A percentile compares a stretch with the other conserved stretches of the same genome.
phyloP scores from a whole-genome alignment of 1,139 yeast species.

The Hansenula lynferdii region DNA sequence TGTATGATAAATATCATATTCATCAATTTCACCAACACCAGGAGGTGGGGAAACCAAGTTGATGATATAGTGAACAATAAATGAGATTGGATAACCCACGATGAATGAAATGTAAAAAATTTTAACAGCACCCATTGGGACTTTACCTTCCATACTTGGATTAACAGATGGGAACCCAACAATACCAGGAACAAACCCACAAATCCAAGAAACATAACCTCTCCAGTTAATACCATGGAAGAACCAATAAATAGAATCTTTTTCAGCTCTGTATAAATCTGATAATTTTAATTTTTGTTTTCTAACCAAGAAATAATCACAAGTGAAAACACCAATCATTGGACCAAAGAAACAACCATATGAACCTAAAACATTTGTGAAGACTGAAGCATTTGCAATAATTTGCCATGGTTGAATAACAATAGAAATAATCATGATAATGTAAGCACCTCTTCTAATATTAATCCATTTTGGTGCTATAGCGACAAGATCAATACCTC shows the following conservation, averaged over 20 bases:
- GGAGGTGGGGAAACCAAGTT: slow-evolving; percentile 28
- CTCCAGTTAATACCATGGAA: slow-evolving; percentile 28
- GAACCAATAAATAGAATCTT: slow-evolving; percentile 29
- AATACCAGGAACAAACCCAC: slow-evolving; percentile 35
- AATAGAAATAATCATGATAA: slow-evolving; percentile 26
- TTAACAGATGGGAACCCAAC: slow-evolving; percentile 30
- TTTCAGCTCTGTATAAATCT: slow-evolving; percentile 25
- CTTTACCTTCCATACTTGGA: slow-evolving; percentile 21
- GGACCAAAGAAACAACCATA: slow-evolving; percentile 29
- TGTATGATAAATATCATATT: slow-evolving; percentile 30
- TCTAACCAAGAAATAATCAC: slow-evolving; percentile 27
- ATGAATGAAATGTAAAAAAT: slow-evolving; percentile 26
- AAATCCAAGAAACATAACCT: slow-evolving; percentile 24
- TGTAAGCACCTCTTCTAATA: slow-evolving; percentile 32
- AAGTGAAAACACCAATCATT: slow-evolving; percentile 25
- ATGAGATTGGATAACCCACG: slow-evolving; percentile 29
- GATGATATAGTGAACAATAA: slow-evolving; percentile 23
- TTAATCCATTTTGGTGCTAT: slow-evolving; percentile 35
- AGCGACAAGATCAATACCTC: slow-evolving; percentile 41
- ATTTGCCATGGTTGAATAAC: slow-evolving; percentile 31
- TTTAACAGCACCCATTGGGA: slow-evolving; percentile 27
- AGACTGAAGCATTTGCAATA: slow-evolving; percentile 28
- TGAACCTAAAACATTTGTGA: slow-evolving; percentile 27
- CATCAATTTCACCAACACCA: slow-evolving; percentile 32
- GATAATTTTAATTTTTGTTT: slow-evolving; percentile 25